Base-by-base conservation (phyloP, 2,329 filamentous ascomycete genomes). In the Gnomoniopsis smithogilvyi region DNA sequence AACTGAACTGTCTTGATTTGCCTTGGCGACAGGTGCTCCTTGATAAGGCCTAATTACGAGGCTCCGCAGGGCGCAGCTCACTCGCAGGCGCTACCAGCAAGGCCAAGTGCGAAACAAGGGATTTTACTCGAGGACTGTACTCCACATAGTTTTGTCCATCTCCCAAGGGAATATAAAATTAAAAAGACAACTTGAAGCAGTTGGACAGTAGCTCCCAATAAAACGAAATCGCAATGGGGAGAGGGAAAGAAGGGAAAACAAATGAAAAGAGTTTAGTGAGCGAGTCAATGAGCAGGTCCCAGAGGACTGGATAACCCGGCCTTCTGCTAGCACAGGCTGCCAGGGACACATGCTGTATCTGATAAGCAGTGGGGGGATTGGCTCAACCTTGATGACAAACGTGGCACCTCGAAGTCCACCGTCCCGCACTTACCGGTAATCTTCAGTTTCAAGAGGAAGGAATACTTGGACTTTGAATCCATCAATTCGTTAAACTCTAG, bases 331-430 rank as follows among this genome's bases (percentile, higher is more conserved):
- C n/a, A n/a, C n/a, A n/a, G n/a, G n/a, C n/a, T 24, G 45, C 45
- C 45, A 17, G 45, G 19, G n/a, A 24, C 45, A 24, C 45, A 30
- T 8, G 26, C 57, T 55, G 46, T 59, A 59, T 56, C 58, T 43
- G 52, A 59, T 54, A 59, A 56, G 58, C 52, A 8, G 33, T 48
- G 34, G 34, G 58, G 58, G 41, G 49, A 38, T 54, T 45, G 43
- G 45, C 54, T 54, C 22, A 15, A n/a, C 34, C 49, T 15, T n/a
- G n/a, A 53, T 49, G 49, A 43, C 43, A 54, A 48, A 54, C 19
- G 49, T 26, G 49, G 30, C 21, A n/a, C n/a, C 17, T n/a, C 12
- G 36, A n/a, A n/a, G 11, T 41, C 36, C 36, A 3, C 36, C 36
- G 12, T 41, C 12, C 26, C 26, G 26, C 26, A 30, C 8, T 30